These are phyloP conservation scores for Microthyrium microscopicum DNA, from an alignment of 2,329 filamentous ascomycete genomes.

Conservation along the genomic window DNA sequence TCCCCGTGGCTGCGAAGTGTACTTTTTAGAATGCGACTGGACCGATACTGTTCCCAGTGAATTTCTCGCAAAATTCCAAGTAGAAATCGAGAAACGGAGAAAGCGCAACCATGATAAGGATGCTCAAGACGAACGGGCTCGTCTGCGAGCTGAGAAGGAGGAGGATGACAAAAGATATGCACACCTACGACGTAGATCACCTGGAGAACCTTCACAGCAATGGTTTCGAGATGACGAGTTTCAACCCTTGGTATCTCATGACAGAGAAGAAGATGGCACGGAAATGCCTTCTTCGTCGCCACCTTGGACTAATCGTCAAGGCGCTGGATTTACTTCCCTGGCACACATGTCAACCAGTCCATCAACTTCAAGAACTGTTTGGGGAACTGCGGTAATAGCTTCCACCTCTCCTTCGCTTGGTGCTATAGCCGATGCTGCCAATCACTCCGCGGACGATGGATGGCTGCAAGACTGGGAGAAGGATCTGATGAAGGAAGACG, in stretches of 20 bases:
- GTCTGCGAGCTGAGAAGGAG: constrained; percentile 62
- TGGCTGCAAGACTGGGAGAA: constrained; percentile 78
- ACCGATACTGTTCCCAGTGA: constrained; percentile 68
- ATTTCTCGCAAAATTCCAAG: constrained; percentile 57
- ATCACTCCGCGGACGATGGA: constrained; percentile 46
- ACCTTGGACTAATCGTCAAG: constrained; percentile 20
- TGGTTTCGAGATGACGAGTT: constrained; percentile 35
- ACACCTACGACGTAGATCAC: constrained; percentile 43
- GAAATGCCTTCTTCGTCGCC: constrained; percentile 1
- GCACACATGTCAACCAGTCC: constrained; percentile 72
- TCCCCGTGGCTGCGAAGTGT: constrained; percentile 79
- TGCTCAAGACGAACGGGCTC: constrained; percentile 69
- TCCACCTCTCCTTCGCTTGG: constrained; percentile 40
- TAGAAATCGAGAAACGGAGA: constrained; percentile 59
- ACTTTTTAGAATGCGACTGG: constrained; percentile 89
- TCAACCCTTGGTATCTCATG: constrained; percentile 18
- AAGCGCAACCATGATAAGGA: constrained; percentile 72
- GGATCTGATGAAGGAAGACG: constrained; percentile 51
- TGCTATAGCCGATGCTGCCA: constrained; percentile 23
- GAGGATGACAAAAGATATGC: constrained; percentile 55
- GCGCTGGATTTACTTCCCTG: constrained; percentile 48
- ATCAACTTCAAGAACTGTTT: constrained; percentile 61
- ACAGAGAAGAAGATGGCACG: constrained; percentile 12
- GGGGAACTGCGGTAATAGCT: constrained; percentile 64
- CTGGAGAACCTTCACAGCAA: constrained; percentile 34